Base-by-base conservation (phyloP, 129 eudicot genomes). In the Artemisia tridentata region DNA sequence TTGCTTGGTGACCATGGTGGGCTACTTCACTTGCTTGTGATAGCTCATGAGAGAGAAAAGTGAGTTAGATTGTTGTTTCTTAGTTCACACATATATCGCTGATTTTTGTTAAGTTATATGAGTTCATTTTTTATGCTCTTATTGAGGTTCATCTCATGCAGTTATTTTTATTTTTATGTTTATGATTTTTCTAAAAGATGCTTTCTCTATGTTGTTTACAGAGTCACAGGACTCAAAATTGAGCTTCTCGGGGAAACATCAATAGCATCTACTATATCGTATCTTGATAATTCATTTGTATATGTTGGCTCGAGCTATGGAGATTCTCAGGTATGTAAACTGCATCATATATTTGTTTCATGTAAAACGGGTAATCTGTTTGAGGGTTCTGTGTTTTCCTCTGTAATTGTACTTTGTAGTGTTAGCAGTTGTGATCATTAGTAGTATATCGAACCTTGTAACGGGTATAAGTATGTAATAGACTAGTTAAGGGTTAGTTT, bases 251-350 rank as follows among this genome's bases (percentile, higher is more conserved):
- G 97, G 25, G 99, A 93, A 80, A 93, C 99, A 43, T 93, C 99
- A 46, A 79, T 93, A 60, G 97, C 99, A 43, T 93, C 99, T 11
- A 85, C 99, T 9, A 90, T 93, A 43, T 93, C 99, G 15, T 93
- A 93, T 81, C 91, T 93, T 71, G 99, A 93, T 74, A 93, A 90
- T 80, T 96, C 96, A 15, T 83, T 93, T 60, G 99, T 93, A 53
- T 93, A 80, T 69, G 86, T 93, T 68, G 99, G 99, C 71, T 93
- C 99, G 67, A 93, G 99, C 84, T 93, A 85, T 75, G 99, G 99
- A 66, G 99, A 93, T 82, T 93, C 99, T 43, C 99, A 93, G 99
- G 99, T 93, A 68, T 80, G 70, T 62, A 63, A 23, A 25, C 11
- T 50, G 41, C 58, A 49, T 8, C 27, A 56, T 57, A 19, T 8